Base-by-base conservation (phyloP, 129 eudicot species). In the Flaveria brownii region DNA sequence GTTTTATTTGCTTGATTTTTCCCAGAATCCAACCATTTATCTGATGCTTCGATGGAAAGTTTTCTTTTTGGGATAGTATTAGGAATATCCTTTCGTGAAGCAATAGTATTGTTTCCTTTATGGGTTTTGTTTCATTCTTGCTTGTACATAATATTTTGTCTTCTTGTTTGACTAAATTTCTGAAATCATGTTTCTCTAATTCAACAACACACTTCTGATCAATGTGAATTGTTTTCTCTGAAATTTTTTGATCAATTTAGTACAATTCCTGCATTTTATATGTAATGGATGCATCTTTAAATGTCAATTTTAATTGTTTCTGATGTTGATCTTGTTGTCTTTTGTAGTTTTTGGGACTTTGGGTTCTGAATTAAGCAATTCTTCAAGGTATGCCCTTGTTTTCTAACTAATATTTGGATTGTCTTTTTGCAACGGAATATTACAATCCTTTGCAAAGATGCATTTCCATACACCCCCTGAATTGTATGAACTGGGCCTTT, bases 51-150 rank as follows among this genome's bases (percentile, higher is more conserved):
- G 60, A 39, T 39, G 64, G 59, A 49, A 77, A 76, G 66, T 69
- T 60, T 25, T 13, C 51, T 64, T 80, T 78, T 84, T 74, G 23
- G 47, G 69, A 68, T 36, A 36, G 5, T 36, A 36, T 36, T 0
- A 36, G 70, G 78, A 78, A 87, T 89, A 86, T 89, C 85, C 87
- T 71, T 78, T 77, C 67, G 64, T 75, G 86, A 71, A 75, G 86
- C 71, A 78, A 80, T 77, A 74, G 85, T 65, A 78, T 84, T 82
- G 87, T 78, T 86, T 73, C 64, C 87, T 75, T 69, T 41, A 65
- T 54, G 59, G 66, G 65, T 84, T 47, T 68, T 71, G 47, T 36
- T 60, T 47, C 59, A 41, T 73, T 51, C 28, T 79, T 28, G 65
- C 64, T 52, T 49, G 73, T 73, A 67, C 62, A 42, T 36, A 62